Evolutionary conservation across 2,329 filamentous ascomycete genomes (phyloP).

Genomic region (Scedosporium boydii): DNA sequence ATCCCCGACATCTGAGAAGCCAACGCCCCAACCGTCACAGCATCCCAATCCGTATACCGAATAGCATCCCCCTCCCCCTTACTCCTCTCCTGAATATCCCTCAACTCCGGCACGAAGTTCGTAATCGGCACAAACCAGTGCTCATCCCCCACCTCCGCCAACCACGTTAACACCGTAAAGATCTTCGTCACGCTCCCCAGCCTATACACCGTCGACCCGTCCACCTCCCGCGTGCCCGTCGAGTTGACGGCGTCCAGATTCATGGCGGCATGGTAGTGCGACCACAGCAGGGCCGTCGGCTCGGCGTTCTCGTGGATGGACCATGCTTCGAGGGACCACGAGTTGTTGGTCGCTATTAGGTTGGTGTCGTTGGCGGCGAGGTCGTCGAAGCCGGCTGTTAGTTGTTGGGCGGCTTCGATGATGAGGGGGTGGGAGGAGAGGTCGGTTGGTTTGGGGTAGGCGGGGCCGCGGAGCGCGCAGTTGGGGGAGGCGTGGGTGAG

Average conservation of each 20-base stretch:
- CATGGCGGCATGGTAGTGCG: conserved; percentile 16
- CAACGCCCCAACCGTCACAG: conserved; percentile 25
- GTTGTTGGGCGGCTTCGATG: conserved; percentile 5
- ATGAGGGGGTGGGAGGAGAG: conserved; percentile 9
- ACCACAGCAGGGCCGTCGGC: conserved; percentile 12
- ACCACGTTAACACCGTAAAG: conserved; percentile 30
- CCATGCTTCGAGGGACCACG: conserved; percentile 17
- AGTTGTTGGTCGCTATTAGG: conserved; percentile 13
- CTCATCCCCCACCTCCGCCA: conserved; percentile 28
- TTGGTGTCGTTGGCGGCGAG: conserved; percentile 2
- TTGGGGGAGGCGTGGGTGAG: background rate
- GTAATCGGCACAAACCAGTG: conserved; percentile 30
- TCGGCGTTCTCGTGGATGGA: conserved; percentile 14
- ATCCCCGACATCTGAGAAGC: conserved; percentile 26
- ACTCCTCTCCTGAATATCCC: conserved; percentile 7
- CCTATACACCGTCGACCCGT: conserved; percentile 26
- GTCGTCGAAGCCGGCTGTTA: conserved; percentile 6
- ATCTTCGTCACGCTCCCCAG: conserved; percentile 35
- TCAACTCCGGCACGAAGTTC: conserved; percentile 30
- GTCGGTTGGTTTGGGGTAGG: conserved; percentile 6
- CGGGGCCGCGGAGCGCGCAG: conserved; percentile 10
- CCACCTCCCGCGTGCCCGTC: conserved; percentile 16
- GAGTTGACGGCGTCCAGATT: conserved; percentile 5
- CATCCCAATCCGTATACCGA: conserved; percentile 19
- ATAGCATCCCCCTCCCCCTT: conserved; percentile 13